phyloP scores from a whole-genome alignment of 805 yeast genomes.

The Ogataea ramenticola region DNA sequence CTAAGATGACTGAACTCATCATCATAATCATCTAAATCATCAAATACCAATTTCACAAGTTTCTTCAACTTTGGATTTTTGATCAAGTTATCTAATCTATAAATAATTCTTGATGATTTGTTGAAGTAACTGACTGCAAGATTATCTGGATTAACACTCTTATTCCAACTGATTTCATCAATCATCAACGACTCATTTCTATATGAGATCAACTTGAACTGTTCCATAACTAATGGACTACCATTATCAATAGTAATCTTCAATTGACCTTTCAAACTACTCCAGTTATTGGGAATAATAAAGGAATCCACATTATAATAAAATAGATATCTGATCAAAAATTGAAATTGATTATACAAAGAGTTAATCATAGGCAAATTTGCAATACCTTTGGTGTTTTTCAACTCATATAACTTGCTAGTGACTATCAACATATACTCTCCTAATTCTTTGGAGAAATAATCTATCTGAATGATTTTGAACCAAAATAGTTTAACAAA shows the following conservation, averaged over 20 bases:
- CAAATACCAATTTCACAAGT: background rate
- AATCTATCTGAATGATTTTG: conserved; percentile 48
- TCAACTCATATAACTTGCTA: conserved; percentile 12
- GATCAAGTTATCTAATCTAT: background rate
- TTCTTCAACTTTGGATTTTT: background rate
- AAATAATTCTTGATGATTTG: background rate
- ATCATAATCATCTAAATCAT: background rate
- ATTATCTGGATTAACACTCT: conserved; percentile 3
- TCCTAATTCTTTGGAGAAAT: conserved; percentile 56
- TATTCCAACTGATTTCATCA: conserved; percentile 24
- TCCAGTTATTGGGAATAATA: conserved; percentile 61
- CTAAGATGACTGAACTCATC: background rate
- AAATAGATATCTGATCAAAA: conserved; percentile 35
- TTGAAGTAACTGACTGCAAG: background rate
- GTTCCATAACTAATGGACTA: conserved; percentile 31
- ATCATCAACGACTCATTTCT: conserved; percentile 67
- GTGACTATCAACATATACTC: conserved; percentile 41
- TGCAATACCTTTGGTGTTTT: background rate
- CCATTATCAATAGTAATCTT: conserved; percentile 30
- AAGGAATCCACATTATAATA: conserved; percentile 50
- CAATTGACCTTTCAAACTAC: conserved; percentile 39
- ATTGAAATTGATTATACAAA: conserved; percentile 18
- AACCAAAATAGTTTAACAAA: conserved; percentile 66
- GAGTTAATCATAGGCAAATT: conserved; percentile 7
- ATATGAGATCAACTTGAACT: conserved; percentile 53